A percentile compares a stretch with the other conserved stretches of the same genome.
These are phyloP conservation scores for Apiospora pterosperma DNA, from an alignment of 2,329 filamentous ascomycete genomes.

Conservation along the genomic window DNA sequence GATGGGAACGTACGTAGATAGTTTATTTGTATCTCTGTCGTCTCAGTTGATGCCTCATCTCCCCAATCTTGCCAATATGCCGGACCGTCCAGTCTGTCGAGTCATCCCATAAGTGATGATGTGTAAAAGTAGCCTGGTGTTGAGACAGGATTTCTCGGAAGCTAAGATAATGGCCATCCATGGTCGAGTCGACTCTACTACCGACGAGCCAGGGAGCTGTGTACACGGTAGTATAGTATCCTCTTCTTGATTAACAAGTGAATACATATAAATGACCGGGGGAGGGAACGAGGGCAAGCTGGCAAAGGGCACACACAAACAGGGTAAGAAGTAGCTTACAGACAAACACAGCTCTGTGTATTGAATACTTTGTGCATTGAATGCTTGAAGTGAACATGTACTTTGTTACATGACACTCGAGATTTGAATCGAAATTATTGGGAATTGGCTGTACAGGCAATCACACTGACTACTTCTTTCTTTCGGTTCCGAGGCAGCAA, in stretches of 20 bases:
- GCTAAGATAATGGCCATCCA: no score
- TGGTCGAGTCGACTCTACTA: not conserved
- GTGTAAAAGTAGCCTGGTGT: no score
- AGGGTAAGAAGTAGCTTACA: not conserved
- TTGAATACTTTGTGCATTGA: no score
- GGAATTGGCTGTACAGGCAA: not conserved
- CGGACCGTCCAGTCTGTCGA: no score
- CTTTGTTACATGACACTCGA: not conserved
- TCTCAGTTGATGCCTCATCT: not conserved
- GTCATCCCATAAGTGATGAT: not conserved
- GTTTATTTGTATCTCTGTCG: not conserved
- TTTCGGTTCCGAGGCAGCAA: no score
- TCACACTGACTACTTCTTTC: no score
- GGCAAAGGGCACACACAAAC: not conserved
- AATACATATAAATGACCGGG: no score
- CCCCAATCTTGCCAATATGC: no score
- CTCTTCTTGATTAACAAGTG: no score
- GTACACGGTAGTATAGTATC: not conserved
- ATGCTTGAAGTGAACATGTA: not conserved
- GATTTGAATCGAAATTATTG: not conserved
- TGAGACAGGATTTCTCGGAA: no score
- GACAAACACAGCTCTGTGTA: not conserved
- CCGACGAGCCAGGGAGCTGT: not conserved
- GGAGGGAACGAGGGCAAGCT: no score
- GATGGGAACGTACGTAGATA: not conserved